Percentiles rank a stretch among this genome's conserved stretches.
phyloP scores from a whole-genome alignment of 805 yeast species.

The Debaryomyces tyrocola region DNA sequence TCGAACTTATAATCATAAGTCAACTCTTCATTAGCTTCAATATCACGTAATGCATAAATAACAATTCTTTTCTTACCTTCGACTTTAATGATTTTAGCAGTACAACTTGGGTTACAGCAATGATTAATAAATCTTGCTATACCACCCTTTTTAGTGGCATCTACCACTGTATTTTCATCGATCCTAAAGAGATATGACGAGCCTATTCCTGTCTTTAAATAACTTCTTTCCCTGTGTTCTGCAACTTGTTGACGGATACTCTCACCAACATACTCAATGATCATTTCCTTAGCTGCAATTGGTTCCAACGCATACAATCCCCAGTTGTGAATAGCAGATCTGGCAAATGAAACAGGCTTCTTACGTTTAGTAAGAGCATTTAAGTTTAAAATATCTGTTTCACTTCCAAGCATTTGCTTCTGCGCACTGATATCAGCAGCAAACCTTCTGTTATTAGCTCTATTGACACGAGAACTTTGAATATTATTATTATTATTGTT shows the following conservation, averaged over 20 bases:
- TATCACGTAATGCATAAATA: slow-evolving; percentile 87
- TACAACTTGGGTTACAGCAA: slow-evolving; percentile 96
- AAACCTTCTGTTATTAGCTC: slow-evolving; percentile 83
- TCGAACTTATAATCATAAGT: slow-evolving; percentile 97
- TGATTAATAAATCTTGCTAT: slow-evolving; percentile 96
- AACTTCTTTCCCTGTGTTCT: slow-evolving; percentile 84
- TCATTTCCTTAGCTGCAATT: slow-evolving; percentile 95
- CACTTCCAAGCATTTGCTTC: slow-evolving; percentile 73
- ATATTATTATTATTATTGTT: slow-evolving; percentile 14
- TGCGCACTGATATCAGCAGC: slow-evolving; percentile 88
- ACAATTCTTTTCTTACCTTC: slow-evolving; percentile 94
- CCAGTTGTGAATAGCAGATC: slow-evolving; percentile 98
- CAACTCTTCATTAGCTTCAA: slow-evolving; percentile 84
- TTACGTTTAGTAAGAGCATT: slow-evolving; percentile 87
- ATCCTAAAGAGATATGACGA: slow-evolving; percentile 90
- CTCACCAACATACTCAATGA: slow-evolving; percentile 97
- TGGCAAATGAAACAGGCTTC: slow-evolving; percentile 93
- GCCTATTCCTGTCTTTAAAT: slow-evolving; percentile 89
- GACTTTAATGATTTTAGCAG: slow-evolving; percentile 93
- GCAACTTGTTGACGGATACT: slow-evolving; percentile 91
- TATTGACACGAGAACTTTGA: slow-evolving; percentile 78
- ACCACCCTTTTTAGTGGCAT: slow-evolving; percentile 97
- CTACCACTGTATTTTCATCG: slow-evolving; percentile 92
- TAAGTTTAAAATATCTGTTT: slow-evolving; percentile 76
- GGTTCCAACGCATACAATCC: slow-evolving; percentile 95